A percentile compares a stretch with the other conserved stretches of the same genome.
Conservation (phyloP, 768 basidiomycete genomes). For the Rhodotorula paludigena region DNA sequence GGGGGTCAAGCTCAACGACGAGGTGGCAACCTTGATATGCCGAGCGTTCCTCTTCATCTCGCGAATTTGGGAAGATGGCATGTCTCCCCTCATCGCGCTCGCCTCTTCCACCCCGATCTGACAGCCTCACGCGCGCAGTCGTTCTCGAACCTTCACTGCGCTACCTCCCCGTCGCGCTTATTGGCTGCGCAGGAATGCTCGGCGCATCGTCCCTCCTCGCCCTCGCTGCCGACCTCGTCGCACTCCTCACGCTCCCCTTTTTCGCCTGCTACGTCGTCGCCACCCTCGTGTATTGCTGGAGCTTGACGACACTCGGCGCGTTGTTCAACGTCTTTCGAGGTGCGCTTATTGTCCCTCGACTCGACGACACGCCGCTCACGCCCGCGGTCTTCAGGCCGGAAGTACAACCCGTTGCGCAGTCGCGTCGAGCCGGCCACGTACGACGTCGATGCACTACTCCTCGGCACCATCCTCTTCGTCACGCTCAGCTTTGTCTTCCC, state of each 20-base stretch:
- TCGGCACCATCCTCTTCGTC: slow-evolving; percentile 85
- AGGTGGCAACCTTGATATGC: slow-evolving; percentile 81
- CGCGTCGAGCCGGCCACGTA: slow-evolving; percentile 88
- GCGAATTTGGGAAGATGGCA: slow-evolving; percentile 64
- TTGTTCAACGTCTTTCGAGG: slow-evolving; percentile 90
- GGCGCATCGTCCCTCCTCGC: slow-evolving; percentile 63
- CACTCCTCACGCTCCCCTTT: slow-evolving; percentile 66
- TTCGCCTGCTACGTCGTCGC: slow-evolving; percentile 64
- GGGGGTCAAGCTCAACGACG: slow-evolving; percentile 90
- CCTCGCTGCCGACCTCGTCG: slow-evolving; percentile 61
- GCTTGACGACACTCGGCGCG: slow-evolving; percentile 58
- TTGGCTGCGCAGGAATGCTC: slow-evolving; percentile 45
- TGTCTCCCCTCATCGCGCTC: slow-evolving; percentile 43
- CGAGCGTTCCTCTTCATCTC: slow-evolving; percentile 64
- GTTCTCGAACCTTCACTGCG: slow-evolving; percentile 44
- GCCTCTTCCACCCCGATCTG: not conserved
- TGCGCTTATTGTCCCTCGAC: slow-evolving; percentile 44
- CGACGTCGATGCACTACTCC: slow-evolving; percentile 86
- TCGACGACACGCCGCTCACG: not conserved
- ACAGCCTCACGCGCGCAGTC: too few species aligned
- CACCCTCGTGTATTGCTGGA: slow-evolving; percentile 59
- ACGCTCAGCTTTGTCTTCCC: slow-evolving; percentile 74
- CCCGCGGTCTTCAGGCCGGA: slow-evolving; percentile 60
- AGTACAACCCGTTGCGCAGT: slow-evolving; percentile 76
- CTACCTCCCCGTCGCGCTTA: slow-evolving; percentile 45